Base-by-base conservation (phyloP, 1,139 yeast genomes). In the Candida gigantensis region DNA sequence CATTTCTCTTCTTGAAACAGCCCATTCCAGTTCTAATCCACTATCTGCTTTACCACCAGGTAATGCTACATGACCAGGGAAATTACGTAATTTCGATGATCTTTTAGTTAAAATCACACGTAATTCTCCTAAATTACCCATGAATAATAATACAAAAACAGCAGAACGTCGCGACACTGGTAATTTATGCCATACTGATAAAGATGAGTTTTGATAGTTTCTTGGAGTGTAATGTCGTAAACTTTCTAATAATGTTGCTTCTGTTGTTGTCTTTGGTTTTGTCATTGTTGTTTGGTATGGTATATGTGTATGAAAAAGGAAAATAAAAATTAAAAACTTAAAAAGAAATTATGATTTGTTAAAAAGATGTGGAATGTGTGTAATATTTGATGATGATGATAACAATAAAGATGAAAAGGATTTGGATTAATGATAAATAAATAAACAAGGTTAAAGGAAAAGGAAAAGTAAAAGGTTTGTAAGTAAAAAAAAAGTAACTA, bases 11-110 rank as follows among this genome's bases (percentile, higher is more conserved):
- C 95, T 66, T 1, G 95, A 81, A 24, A 84, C 82, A 36, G 72
- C 72, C 72, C 84, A 83, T 43, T 84, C 86, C 11, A 77, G 58
- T 55, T 88, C 96, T 3, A 65, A 52, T 0, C 72, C 77, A 30
- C 51, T 57, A 55, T 88, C 96, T 5, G 92, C 85, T 52, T 81
- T 81, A 3, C 96, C 97, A 3, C 96, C 96, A 3, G 97, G 96
- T 14, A 89, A 65, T 3, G 95, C 84, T 10, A 87, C 84, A 55
- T 89, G 96, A 5, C 96, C 96, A 0, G 95, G 84, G 59, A 87
- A 89, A 37, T 76, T 77, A 31, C 81, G 68, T 49, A 89, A 64
- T 35, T 73, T 69, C 34, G 85, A 70, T 9, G 95, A 81, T 44
- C 96, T 62, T 51, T 83, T 82, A 2, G 96, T 88, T 39, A 89